Evolutionary conservation across 371 early-diverging fungal species (phyloP), one percentile per base, ranked within the genome.

Genomic region (Mucor piriformis): DNA sequence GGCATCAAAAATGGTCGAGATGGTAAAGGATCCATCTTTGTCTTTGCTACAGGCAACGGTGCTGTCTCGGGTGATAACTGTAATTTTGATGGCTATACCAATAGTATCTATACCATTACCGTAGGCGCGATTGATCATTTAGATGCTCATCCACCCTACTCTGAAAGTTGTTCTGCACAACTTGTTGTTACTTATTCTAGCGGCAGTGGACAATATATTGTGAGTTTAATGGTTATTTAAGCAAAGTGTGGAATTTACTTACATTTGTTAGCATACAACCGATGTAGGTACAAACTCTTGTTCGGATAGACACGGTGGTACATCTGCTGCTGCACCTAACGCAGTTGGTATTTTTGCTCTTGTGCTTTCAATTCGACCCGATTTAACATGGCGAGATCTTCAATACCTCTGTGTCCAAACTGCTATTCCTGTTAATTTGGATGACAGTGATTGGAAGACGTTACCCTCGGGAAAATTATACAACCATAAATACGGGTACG

Each of bases 51-150:
- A 4, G 98, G 98, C 6, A 98, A 98, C 61, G 98, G 98, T 6
- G 97, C 90, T 3, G 60, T 67, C 0, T 69, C 65, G 16, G 84
- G 79, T 32, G 98, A 97, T 66, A 94, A 97, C 68, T 97, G 97
- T 76, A 97, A 97, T 67, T 95, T 86, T 75, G 98, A 98, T 75
- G 98, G 98, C 12, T 98, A 96, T 70, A 94, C 97, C 1, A 98
- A 97, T 67, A 91, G 92, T 62, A 92, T 95, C 25, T 98, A 94
- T 68, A 94, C 97, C 0, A 88, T 98, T 40, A 93, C 95, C 13
- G 92, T 98, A 23, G 94, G 94, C 10, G 95, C 98, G 13, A 85
- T 97, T 46, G 93, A 94, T 61, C 83, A 85, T 25, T 53, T 55
- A 1, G 81, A 92, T 64, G 40, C 70, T 11, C 93, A 93, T 66